Conservation (phyloP, 306 rosid species). For the Begonia masoniana region DNA sequence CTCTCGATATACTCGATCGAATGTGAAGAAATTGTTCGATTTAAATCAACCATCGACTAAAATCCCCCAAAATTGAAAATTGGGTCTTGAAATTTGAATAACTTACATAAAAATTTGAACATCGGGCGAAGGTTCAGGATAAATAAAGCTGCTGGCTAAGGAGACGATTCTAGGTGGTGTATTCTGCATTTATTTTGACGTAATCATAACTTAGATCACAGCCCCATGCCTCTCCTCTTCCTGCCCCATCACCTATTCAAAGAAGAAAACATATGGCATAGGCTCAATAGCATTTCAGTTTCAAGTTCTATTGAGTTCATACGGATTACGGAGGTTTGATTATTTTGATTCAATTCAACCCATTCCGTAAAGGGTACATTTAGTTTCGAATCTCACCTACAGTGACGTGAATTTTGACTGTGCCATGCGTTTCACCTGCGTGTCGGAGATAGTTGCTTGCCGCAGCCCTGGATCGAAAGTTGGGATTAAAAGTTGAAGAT, state of each 20-base stretch:
- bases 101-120: background rate
- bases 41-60: no score
- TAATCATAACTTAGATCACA: conserved; percentile 87
- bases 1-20: no score
- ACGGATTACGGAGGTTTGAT: background rate
- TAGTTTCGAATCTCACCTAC: conserved; percentile 39
- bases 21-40: no score
- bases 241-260: conserved; percentile 55
- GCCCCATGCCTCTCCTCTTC: conserved; percentile 86
- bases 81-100: background rate
- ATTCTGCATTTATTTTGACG: conserved; percentile 83
- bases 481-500: no score
- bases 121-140: background rate
- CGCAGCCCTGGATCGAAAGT: conserved; percentile 28
- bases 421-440: conserved; percentile 78
- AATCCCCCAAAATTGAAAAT: no score
- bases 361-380: background rate
- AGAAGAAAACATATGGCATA: background rate
- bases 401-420: conserved; percentile 55
- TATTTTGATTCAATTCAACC: background rate
- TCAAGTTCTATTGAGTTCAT: background rate
- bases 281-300: background rate
- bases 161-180: conserved; percentile 33
- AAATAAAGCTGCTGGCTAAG: background rate
- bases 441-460: conserved; percentile 68